phyloP scores from a whole-genome alignment of 495 filamentous ascomycete species.

The Penicillium coffeae region DNA sequence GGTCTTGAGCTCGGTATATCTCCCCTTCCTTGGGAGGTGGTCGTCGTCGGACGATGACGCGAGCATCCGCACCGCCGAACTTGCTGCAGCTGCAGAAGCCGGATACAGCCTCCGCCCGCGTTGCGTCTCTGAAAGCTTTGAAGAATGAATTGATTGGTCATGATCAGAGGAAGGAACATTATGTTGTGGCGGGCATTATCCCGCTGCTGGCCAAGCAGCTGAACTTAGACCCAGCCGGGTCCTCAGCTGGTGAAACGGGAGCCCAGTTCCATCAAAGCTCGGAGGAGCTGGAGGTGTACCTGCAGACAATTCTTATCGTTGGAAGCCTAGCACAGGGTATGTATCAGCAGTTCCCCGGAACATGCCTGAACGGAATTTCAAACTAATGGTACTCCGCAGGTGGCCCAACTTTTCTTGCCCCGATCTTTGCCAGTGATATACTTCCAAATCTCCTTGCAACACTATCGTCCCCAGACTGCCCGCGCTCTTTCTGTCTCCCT shows the following conservation, averaged over 20 bases:
- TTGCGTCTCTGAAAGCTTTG: slow-evolving; percentile 61
- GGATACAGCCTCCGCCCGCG: slow-evolving; percentile 56
- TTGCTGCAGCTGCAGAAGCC: slow-evolving; percentile 60
- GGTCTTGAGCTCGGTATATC: slow-evolving; percentile 2
- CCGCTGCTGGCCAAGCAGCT: slow-evolving; percentile 63
- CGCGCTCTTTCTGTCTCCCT: slow-evolving; percentile 61
- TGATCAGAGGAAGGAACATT: slow-evolving; percentile 76
- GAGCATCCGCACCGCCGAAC: slow-evolving; percentile 48
- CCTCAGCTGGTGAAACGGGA: slow-evolving; percentile 17
- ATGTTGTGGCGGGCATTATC: slow-evolving; percentile 66
- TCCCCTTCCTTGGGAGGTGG: slow-evolving; percentile 25
- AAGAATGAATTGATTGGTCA: slow-evolving; percentile 92
- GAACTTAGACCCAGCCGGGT: slow-evolving; percentile 27
- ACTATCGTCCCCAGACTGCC: slow-evolving; percentile 60
- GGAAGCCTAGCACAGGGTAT: slow-evolving; percentile 83
- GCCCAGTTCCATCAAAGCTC: slow-evolving; percentile 18
- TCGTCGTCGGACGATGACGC: slow-evolving; percentile 44
- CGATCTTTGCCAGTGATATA: slow-evolving; percentile 62
- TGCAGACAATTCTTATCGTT: slow-evolving; percentile 77
- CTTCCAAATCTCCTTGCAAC: slow-evolving; percentile 64
- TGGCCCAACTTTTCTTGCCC: slow-evolving; percentile 71
- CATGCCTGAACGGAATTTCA: not conserved
- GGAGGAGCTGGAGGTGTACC: slow-evolving; percentile 59
- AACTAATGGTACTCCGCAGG: slow-evolving; percentile 47
- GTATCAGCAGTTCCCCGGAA: slow-evolving; percentile 3